Evolutionary conservation across 2,329 filamentous ascomycete genomes (phyloP), one percentile per base, ranked within the genome.

Genomic region (Balansia obtecta): DNA sequence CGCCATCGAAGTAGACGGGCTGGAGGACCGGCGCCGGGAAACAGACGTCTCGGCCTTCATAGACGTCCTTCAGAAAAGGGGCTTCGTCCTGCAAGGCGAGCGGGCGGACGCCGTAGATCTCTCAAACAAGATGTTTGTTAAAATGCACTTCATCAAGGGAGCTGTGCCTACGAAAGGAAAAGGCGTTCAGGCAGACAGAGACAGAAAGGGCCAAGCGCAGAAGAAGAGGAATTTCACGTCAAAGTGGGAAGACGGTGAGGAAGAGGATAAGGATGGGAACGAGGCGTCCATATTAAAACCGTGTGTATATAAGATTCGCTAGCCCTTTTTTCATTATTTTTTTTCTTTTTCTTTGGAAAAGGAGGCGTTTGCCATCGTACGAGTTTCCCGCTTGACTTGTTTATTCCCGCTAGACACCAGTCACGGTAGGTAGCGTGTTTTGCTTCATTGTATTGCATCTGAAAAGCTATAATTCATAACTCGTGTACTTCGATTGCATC

Each of bases 121-220:
- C 61, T 79, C 77, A 50, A 98, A 98, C 70, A 94, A 86, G 71
- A 98, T 98, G 93, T 98, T 98, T 71, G 91, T 97, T 58, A 88
- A 85, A 70, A 91, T 98, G 88, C 82, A 85, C 59, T 98, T 98
- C 67, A 74, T 90, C 60, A 98, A 97, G 71, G 81, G 77, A n/a
- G 81, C 80, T 18, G 71, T 80, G 43, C 85, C 90, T 0, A 75
- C 75, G 2, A 84, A 82, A 63, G 89, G 89, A 22, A 94, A 95
- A 71, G 80, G 85, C 56, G 79, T 74, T 13, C 73, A 69, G 49
- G 63, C 67, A 13, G 55, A 80, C 59, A 85, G 82, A 15, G 44
- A 42, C n/a, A 47, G 27, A 27, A 38, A n/a, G 41, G 7, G 16
- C 9, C 47, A 49, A 11, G 81, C 83, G 66, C 75, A 62, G 41